Evolutionary conservation across 306 rosid species (phyloP), one percentile per base, ranked within the genome.

Genomic region (Dryas octopetala): DNA sequence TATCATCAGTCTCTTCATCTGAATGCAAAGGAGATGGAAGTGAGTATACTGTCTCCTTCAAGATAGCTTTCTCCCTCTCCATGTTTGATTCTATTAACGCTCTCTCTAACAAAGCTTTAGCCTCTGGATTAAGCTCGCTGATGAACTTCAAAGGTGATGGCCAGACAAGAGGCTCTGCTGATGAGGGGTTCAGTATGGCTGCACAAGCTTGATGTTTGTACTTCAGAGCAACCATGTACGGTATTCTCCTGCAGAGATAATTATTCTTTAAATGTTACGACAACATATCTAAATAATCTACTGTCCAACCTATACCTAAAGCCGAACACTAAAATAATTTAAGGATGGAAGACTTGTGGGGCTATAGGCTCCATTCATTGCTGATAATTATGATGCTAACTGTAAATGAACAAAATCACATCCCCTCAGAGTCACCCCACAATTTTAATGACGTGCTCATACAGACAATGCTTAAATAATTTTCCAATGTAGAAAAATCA

Each of bases 111-210:
- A 93, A 75, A 65, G 88, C 89, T 74, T 91, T 93, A 15, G 97
- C 98, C 53, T 93, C 98, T 16, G 85, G 89, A 71, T 86, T 86
- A 70, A 93, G 96, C 84, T 93, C 92, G n/a, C 89, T 86, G 70
- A 93, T 91, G 83, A 93, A 89, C 85, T 91, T 89, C 69, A 93
- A 73, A 7, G 95, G 96, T 7, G 98, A 88, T 61, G 98, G 98
- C 98, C 98, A 93, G 71, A 93, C 96, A 57, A 93, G 93, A 1
- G 92, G 98, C 74, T 91, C 97, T 16, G 96, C 96, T 26, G 98
- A 76, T 61, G 97, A 88, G 46, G 97, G 97, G 71, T 93, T 81
- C 55, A 93, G 86, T 45, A 93, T 76, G 50, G 89, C 88, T 52
- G 98, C 98, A 50, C 98, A 93, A 17, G 85, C 81, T 65, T 64